Conservation (phyloP, 1,139 yeast species). For the Wickerhamomyces sp. region DNA sequence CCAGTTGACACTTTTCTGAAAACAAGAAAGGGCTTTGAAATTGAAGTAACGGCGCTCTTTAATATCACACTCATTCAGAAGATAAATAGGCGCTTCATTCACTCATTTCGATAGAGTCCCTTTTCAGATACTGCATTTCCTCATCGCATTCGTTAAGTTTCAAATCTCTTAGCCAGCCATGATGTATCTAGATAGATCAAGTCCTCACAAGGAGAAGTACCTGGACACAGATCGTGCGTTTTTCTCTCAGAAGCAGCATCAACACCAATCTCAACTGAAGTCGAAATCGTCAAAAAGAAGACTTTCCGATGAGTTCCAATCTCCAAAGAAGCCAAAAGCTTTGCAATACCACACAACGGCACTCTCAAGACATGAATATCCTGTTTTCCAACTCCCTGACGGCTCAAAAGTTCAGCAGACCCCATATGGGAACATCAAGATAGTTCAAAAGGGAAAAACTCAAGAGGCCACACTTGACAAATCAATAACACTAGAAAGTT, state of each 20-base stretch:
- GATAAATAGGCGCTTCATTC: no score
- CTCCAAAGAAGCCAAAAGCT: conserved; percentile 4
- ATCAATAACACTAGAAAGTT: conserved; percentile 6
- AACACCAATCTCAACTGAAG: not conserved
- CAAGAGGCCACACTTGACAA: conserved; percentile 16
- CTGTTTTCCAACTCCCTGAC: conserved; percentile 56
- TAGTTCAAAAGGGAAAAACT: conserved; percentile 10
- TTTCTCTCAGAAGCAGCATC: not conserved
- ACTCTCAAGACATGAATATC: conserved; percentile 38
- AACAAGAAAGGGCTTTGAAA: no score
- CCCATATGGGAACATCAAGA: conserved; percentile 48
- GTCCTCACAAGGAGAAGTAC: not conserved
- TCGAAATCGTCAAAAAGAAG: conserved; percentile 12
- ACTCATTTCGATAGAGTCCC: no score
- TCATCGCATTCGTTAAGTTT: no score
- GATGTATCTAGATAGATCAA: not conserved
- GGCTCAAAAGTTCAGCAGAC: conserved; percentile 62
- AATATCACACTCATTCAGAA: no score
- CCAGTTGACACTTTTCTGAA: no score
- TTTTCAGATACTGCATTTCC: no score
- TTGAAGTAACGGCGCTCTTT: no score
- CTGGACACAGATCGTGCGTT: not conserved
- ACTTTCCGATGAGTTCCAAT: conserved; percentile 9
- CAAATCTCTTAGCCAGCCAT: no score
- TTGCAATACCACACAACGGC: not conserved